Evolutionary conservation across 345 rosid genomes (phyloP).

Genomic region (Hibiscus trionum): DNA sequence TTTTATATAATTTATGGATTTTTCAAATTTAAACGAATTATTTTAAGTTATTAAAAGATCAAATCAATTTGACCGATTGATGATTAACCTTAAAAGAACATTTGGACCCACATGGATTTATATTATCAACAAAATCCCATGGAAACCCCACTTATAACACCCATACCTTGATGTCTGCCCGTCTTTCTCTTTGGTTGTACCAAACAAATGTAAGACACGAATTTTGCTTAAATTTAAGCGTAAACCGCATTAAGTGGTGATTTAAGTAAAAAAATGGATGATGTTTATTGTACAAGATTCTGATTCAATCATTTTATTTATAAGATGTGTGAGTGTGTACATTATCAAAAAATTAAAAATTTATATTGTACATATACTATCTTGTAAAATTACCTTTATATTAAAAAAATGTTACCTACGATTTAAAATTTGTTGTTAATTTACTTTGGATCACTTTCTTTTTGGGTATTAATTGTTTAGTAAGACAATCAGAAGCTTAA

Average conservation of each 20-base stretch:
- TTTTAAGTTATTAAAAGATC: neutral
- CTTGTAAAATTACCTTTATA: too few relatives aligned
- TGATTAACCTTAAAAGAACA: neutral
- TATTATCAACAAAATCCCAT: neutral
- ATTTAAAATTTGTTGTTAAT: neutral
- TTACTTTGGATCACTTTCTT: neutral
- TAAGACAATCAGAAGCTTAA: neutral
- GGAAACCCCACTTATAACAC: neutral
- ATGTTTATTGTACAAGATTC: too few relatives aligned
- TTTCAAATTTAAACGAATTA: neutral
- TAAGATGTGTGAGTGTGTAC: too few relatives aligned
- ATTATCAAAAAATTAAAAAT: too few relatives aligned
- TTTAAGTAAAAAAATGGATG: too few relatives aligned
- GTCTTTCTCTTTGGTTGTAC: neutral
- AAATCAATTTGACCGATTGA: neutral
- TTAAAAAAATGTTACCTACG: too few relatives aligned
- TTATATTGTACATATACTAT: too few relatives aligned
- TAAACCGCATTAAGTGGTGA: too few relatives aligned
- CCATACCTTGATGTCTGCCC: neutral
- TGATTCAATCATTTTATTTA: too few relatives aligned
- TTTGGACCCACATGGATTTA: slow-evolving; percentile 16
- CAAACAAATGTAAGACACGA: neutral
- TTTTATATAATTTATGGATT: neutral
- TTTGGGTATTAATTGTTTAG: neutral
- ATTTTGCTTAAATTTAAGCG: neutral